Conservation (phyloP, 352 stramenopile species). For the Globisporangium emineosum region DNA sequence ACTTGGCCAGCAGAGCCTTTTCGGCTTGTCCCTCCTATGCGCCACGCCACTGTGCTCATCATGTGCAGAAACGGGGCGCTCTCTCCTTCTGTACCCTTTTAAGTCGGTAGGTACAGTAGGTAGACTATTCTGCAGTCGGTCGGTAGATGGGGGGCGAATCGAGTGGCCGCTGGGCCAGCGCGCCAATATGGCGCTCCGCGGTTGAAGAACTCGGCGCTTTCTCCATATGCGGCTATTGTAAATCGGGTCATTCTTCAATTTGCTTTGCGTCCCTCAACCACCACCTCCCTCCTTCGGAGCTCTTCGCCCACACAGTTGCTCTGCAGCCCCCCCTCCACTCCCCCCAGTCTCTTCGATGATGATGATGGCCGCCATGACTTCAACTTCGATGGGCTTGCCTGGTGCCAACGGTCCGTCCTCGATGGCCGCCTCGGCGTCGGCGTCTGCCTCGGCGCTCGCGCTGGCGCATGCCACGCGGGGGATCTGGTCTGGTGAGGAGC, state of each 20-base stretch:
- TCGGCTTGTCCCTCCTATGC: not conserved
- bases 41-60: not conserved
- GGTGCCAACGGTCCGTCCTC: conserved; percentile 2
- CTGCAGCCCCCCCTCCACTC: not conserved
- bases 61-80: not conserved
- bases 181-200: conserved; percentile 5
- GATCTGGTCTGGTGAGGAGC: conserved; percentile 66
- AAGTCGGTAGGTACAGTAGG: conserved; percentile 14
- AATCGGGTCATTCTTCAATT: conserved; percentile 15
- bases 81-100: conserved; percentile 1
- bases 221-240: not conserved
- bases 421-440: conserved; percentile 1
- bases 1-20: not conserved
- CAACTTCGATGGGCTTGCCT: conserved; percentile 16
- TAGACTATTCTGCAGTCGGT: conserved; percentile 11
- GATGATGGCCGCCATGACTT: conserved; percentile 22
- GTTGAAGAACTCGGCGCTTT: conserved; percentile 1
- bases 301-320: conserved; percentile 2
- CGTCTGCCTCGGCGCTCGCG: not conserved
- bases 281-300: not conserved
- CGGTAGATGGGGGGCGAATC: conserved; percentile 15
- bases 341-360: not conserved
- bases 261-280: not conserved
- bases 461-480: conserved; percentile 16
- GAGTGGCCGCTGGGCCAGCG: conserved; percentile 8